These are phyloP conservation scores for Orbilia quercus DNA, from an alignment of 2,329 filamentous ascomycete species.

Conservation along the genomic window DNA sequence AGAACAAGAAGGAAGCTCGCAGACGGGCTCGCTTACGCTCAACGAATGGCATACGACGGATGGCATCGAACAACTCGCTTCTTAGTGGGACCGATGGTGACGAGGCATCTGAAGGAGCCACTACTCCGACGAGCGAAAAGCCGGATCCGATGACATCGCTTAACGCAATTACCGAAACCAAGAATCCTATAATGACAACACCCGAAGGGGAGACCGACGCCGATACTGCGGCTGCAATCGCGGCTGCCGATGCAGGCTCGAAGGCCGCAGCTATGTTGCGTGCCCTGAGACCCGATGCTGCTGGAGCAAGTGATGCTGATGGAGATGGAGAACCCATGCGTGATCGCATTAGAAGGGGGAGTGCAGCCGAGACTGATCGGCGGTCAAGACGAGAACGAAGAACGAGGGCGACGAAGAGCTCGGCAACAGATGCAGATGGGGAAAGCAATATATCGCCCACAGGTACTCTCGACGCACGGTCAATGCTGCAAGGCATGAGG, in stretches of 20 bases:
- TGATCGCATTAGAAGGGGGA: slow-evolving; percentile 29
- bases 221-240: slow-evolving; percentile 1
- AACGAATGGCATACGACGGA: slow-evolving; percentile 45
- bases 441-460: slow-evolving; percentile 39
- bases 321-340: slow-evolving; percentile 44
- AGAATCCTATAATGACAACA: slow-evolving; percentile 10
- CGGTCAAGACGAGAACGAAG: slow-evolving; percentile 49
- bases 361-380: slow-evolving; percentile 49
- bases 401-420: slow-evolving; percentile 31
- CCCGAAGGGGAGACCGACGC: not conserved
- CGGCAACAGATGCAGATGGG: slow-evolving; percentile 19
- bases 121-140: slow-evolving; percentile 40
- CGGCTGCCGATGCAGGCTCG: slow-evolving; percentile 33
- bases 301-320: slow-evolving; percentile 28
- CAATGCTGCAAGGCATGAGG: slow-evolving; percentile 52
- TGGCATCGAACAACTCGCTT: slow-evolving; percentile 53
- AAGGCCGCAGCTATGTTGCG: slow-evolving; percentile 52
- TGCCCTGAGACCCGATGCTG: slow-evolving; percentile 38
- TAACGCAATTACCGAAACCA: slow-evolving; percentile 34
- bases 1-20: slow-evolving; percentile 88
- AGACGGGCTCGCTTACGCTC: slow-evolving; percentile 77
- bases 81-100: slow-evolving; percentile 51
- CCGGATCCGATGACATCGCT: slow-evolving; percentile 24
- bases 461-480: slow-evolving; percentile 46
- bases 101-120: slow-evolving; percentile 39